These are phyloP conservation scores for Fragilariopsis cylindrus DNA, from an alignment of 108 stramenopile genomes.

Conservation along the genomic window DNA sequence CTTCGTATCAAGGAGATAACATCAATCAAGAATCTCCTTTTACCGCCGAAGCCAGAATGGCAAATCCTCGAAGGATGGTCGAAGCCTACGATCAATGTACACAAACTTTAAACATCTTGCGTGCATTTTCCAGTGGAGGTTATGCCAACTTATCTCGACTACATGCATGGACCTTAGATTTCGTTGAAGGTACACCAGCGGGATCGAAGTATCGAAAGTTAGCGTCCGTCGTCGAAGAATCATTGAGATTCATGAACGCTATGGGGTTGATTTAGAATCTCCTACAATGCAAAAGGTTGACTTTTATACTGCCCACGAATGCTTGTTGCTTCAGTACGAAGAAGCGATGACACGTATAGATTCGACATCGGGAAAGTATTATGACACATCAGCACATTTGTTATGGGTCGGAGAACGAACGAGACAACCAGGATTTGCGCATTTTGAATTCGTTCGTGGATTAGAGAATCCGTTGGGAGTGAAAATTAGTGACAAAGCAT, in stretches of 20 bases:
- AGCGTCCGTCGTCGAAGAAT: constrained; percentile 91
- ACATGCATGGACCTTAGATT: constrained; percentile 98
- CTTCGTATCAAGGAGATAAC: constrained; percentile 96
- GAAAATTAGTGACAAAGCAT: constrained; percentile 96
- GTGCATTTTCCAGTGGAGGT: constrained; percentile 95
- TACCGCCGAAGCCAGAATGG: constrained; percentile 86
- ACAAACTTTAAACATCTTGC: constrained; percentile 95
- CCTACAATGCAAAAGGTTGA: constrained; percentile 88
- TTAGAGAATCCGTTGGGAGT: constrained; percentile 98
- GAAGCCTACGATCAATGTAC: constrained; percentile 92
- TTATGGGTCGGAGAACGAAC: constrained; percentile 99
- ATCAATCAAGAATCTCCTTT: constrained; percentile 95
- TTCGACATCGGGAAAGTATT: constrained; percentile 93
- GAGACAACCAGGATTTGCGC: constrained; percentile 94
- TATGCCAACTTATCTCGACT: constrained; percentile 95
- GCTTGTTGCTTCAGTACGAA: constrained; percentile 96
- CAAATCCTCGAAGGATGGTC: constrained; percentile 82
- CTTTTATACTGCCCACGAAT: constrained; percentile 98
- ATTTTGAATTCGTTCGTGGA: constrained; percentile 97
- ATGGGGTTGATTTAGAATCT: constrained; percentile 90
- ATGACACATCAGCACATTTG: constrained; percentile 98
- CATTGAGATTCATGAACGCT: constrained; percentile 97
- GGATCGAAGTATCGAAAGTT: constrained; percentile 79
- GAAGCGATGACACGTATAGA: constrained; percentile 95
- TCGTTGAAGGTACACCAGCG: constrained; percentile 85